phyloP scores from a whole-genome alignment of 148 eudicot species.

The Rhododendron vialii region DNA sequence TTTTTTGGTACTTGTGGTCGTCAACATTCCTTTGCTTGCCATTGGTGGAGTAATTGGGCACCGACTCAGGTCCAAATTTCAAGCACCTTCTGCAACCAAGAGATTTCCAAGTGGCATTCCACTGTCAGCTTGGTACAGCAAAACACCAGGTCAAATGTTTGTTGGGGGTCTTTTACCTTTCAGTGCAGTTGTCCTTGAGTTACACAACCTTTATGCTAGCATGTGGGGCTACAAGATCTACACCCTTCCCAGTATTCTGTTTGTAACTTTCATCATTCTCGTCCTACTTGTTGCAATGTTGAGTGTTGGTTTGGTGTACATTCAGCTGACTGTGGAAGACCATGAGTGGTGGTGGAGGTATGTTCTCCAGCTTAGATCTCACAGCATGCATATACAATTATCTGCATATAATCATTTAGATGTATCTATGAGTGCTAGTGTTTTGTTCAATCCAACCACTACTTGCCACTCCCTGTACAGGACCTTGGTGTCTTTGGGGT shows the following conservation, averaged over 20 bases:
- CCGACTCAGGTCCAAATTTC: slow-evolving; percentile 29
- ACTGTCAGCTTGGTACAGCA: slow-evolving; percentile 53
- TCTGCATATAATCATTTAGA: neutral
- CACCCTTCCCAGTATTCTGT: slow-evolving; percentile 41
- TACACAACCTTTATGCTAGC: slow-evolving; percentile 64
- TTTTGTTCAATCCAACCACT: neutral
- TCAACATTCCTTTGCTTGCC: slow-evolving; percentile 51
- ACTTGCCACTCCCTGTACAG: neutral
- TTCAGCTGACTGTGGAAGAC: slow-evolving; percentile 45
- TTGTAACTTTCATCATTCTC: slow-evolving; percentile 50
- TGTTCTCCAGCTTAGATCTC: slow-evolving; percentile 10
- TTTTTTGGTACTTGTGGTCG: slow-evolving; percentile 32
- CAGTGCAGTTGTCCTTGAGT: slow-evolving; percentile 64
- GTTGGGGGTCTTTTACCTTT: slow-evolving; percentile 75
- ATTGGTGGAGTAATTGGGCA: slow-evolving; percentile 66
- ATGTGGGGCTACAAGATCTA: slow-evolving; percentile 78
- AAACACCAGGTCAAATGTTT: slow-evolving; percentile 58
- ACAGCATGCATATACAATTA: neutral
- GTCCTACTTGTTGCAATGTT: slow-evolving; percentile 45
- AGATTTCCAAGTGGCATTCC: slow-evolving; percentile 56
- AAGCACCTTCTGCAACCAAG: slow-evolving; percentile 45
- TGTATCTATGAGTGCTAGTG: neutral
- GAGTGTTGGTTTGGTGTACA: slow-evolving; percentile 45
- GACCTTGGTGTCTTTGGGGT: neutral
- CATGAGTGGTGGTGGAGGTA: slow-evolving; percentile 88